Conservation (phyloP, 202 grass and related monocot genomes). For the Bolboschoenoplectus hybrid region DNA sequence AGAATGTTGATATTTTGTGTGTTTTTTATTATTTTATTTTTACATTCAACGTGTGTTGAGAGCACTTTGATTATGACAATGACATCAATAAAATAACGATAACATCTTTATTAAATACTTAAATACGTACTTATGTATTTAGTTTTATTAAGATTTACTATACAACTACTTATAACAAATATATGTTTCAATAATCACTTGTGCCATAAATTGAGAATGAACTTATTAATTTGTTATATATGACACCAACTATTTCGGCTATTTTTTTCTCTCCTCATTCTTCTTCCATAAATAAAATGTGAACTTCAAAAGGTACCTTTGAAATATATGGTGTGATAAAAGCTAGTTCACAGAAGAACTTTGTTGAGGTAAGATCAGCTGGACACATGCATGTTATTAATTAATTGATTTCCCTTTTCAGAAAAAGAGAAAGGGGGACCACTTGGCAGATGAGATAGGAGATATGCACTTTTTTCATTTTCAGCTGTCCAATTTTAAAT, state of each 20-base stretch:
- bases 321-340: not conserved
- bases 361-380: not conserved
- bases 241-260: not conserved
- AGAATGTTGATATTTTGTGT: no score
- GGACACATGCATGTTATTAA: slow-evolving; percentile 11
- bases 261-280: not conserved
- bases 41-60: no score
- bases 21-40: no score
- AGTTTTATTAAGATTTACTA: not conserved
- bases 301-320: not conserved
- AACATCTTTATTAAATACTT: no score
- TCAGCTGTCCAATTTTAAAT: slow-evolving; percentile 10
- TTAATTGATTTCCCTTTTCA: slow-evolving; percentile 26
- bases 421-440: slow-evolving; percentile 19
- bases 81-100: no score
- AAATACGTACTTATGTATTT: no score
- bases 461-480: slow-evolving; percentile 29
- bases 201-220: not conserved
- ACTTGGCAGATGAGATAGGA: slow-evolving; percentile 27
- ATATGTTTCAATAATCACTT: not conserved
- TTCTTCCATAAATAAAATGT: not conserved
- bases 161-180: not conserved
- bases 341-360: slow-evolving; percentile 15
- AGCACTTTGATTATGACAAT: no score
- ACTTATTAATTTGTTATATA: not conserved